Conservation (phyloP, 305 asterid species). For the Fraxinus velutina region DNA sequence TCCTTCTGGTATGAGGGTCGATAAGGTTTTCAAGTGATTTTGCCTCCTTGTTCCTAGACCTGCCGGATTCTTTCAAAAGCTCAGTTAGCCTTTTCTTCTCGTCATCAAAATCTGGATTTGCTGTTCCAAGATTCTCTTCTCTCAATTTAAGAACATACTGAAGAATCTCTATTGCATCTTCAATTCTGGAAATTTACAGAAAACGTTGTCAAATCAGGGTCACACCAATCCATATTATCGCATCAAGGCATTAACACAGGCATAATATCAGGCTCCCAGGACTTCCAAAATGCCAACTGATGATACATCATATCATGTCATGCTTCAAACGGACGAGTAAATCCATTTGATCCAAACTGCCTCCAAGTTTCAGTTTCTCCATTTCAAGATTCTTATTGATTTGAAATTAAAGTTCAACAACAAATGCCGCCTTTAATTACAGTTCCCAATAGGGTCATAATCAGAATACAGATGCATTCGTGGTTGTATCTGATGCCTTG, state of each 20-base stretch:
- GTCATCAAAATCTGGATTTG: constrained; percentile 95
- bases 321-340: not conserved
- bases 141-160: constrained; percentile 89
- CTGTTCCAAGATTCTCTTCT: constrained; percentile 96
- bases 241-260: constrained; percentile 3
- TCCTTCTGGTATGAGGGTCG: constrained; percentile 74
- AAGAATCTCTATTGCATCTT: constrained; percentile 90
- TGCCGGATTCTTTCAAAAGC: constrained; percentile 92
- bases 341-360: not conserved
- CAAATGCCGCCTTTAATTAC: not conserved
- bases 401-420: not conserved
- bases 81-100: constrained; percentile 96
- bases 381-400: not conserved
- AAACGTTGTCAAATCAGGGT: not conserved
- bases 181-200: constrained; percentile 52
- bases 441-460: not conserved
- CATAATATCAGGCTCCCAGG: not conserved
- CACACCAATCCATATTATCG: not conserved
- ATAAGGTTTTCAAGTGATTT: constrained; percentile 90
- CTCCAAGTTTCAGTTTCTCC: not conserved
- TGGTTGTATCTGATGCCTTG: not conserved
- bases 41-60: constrained; percentile 85
- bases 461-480: not conserved
- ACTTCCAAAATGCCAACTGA: not conserved
- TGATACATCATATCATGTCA: not conserved